Base-by-base conservation (phyloP, 2,329 filamentous ascomycete species). In the Pestalotiopsis sp. region DNA sequence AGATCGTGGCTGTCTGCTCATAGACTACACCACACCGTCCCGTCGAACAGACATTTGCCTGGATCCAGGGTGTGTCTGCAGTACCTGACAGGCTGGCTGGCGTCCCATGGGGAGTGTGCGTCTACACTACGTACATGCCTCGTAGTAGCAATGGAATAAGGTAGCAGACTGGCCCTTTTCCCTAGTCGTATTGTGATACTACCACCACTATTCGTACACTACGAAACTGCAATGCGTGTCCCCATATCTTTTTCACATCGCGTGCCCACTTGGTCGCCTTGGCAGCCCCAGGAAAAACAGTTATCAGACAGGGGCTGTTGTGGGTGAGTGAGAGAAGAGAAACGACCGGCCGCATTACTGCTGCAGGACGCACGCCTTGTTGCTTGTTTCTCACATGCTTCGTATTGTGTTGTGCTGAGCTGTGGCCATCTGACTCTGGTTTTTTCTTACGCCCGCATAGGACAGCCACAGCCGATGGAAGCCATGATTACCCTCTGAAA, bases 171-270 rank as follows among this genome's bases (percentile, higher is more conserved):
- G 49, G 7, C 17, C 58, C 56, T 66, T 36, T 14, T 11, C 12
- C 36, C 52, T 66, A 66, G 65, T 66, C 56, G 65, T 23, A 59
- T 40, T 66, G 57, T 59, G 36, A 66, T 60, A 40, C 27, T 52
- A n/a, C 45, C 20, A 52, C 45, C 20, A 52, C 20, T 52, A n/a
- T 52, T n/a, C 45, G 45, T 9, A 14, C 38, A 66, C 23, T 57
- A 66, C 65, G 65, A 66, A 59, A 60, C 65, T 66, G 65, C 36
- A 66, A 66, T 66, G 65, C 65, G 52, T 60, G 65, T 66, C 65
- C 52, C 63, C 63, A 65, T 65, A 65, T 25, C 36, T 38, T 36
- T 20, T 38, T 36, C 45, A 38, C 45, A 40, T 57, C 45, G 25
- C 23, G 63, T 65, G 63, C 49, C 63, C 63, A 65, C 63, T 56